A percentile compares a stretch with the other conserved stretches of the same genome.
Evolutionary conservation across 306 rosid species (phyloP).

Genomic region (Trifolium pratense): DNA sequence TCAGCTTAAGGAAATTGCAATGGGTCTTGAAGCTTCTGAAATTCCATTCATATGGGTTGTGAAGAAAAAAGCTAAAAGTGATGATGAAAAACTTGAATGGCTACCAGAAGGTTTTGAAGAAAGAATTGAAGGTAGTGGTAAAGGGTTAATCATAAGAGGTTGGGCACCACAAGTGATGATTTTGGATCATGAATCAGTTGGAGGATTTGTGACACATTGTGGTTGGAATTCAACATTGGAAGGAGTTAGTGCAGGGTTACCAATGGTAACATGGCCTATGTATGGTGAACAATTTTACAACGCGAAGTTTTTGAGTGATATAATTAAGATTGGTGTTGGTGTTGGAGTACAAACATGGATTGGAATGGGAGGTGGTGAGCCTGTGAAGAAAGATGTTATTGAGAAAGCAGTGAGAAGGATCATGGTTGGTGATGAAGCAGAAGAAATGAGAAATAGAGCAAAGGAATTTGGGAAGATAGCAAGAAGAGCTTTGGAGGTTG

Average conservation of each 20-base stretch:
- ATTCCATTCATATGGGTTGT: slow-evolving; percentile 55
- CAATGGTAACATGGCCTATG: slow-evolving; percentile 57
- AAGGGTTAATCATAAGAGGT: slow-evolving; percentile 51
- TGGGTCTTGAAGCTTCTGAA: slow-evolving; percentile 54
- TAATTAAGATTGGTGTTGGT: slow-evolving; percentile 44
- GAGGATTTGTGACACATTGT: slow-evolving; percentile 59
- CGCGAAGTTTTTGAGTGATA: slow-evolving; percentile 44
- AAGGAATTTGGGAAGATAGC: slow-evolving; percentile 45
- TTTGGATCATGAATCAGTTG: slow-evolving; percentile 45
- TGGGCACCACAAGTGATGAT: slow-evolving; percentile 60
- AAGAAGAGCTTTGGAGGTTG: slow-evolving; percentile 43
- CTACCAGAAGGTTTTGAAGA: slow-evolving; percentile 54
- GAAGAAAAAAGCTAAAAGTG: slow-evolving; percentile 14
- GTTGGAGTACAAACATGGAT: slow-evolving; percentile 47
- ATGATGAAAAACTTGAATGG: slow-evolving; percentile 33
- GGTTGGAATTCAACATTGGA: slow-evolving; percentile 57
- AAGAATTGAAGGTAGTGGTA: slow-evolving; percentile 36
- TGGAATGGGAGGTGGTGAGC: slow-evolving; percentile 35
- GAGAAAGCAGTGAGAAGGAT: slow-evolving; percentile 42
- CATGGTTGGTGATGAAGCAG: slow-evolving; percentile 54
- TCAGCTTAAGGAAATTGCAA: slow-evolving; percentile 56
- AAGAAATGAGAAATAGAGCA: slow-evolving; percentile 58
- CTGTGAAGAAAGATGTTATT: slow-evolving; percentile 40
- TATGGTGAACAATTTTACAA: slow-evolving; percentile 51
- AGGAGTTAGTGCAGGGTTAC: slow-evolving; percentile 50